phyloP scores from a whole-genome alignment of 176 grass and related monocot genomes.

The Triticum monococcum region DNA sequence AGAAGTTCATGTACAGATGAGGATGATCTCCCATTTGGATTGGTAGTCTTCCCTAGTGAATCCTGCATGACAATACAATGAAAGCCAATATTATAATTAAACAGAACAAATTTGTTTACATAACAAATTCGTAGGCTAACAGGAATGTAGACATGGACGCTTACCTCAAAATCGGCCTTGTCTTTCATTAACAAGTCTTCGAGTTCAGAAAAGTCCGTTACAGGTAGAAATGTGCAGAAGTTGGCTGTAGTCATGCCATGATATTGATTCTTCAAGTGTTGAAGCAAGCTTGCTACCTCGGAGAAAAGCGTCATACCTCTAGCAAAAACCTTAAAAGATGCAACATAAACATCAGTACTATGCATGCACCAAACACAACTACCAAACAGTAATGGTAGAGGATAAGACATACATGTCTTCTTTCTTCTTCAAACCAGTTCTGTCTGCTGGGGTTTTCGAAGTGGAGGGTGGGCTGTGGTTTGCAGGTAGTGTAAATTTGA shows the following conservation, averaged over 20 bases:
- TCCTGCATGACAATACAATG: slow-evolving; percentile 44
- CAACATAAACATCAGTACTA: slow-evolving; percentile 29
- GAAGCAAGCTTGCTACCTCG: slow-evolving; percentile 56
- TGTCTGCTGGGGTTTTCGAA: slow-evolving; percentile 69
- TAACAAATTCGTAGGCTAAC: background rate
- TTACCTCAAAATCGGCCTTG: slow-evolving; percentile 75
- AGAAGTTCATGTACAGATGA: slow-evolving; percentile 53
- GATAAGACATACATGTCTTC: slow-evolving; percentile 58
- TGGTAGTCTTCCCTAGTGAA: slow-evolving; percentile 38
- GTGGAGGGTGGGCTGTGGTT: slow-evolving; percentile 74
- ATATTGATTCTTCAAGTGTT: slow-evolving; percentile 58
- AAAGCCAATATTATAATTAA: slow-evolving; percentile 21
- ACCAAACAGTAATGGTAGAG: slow-evolving; percentile 9
- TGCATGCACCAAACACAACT: slow-evolving; percentile 17
- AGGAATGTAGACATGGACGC: slow-evolving; percentile 16
- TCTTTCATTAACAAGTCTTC: slow-evolving; percentile 72
- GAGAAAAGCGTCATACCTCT: slow-evolving; percentile 63
- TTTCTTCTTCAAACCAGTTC: slow-evolving; percentile 68
- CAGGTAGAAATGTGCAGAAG: slow-evolving; percentile 32
- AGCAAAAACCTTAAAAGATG: slow-evolving; percentile 63
- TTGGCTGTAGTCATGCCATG: slow-evolving; percentile 37
- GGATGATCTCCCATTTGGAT: slow-evolving; percentile 44
- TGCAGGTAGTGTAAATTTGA: slow-evolving; percentile 87
- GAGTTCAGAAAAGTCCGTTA: slow-evolving; percentile 62
- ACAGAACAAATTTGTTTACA: slow-evolving; percentile 24